These are phyloP conservation scores for Umbilicus rupestris DNA, from an alignment of 164 flowering plant genomes.

Conservation along the genomic window DNA sequence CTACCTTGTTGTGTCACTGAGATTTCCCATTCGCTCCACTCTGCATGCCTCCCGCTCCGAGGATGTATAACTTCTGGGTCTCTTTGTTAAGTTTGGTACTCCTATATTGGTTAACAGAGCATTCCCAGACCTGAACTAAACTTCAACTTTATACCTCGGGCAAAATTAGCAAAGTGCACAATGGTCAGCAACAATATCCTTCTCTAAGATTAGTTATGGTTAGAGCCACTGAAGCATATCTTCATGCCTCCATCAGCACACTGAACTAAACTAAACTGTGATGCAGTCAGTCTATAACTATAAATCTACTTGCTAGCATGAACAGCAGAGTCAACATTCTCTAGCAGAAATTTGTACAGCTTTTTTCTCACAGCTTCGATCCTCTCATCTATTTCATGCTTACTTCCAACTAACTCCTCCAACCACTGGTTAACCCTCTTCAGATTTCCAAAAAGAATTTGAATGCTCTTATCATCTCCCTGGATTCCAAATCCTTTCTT, in stretches of 20 bases:
- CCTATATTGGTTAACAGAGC: too few species aligned
- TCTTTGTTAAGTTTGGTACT: neutral
- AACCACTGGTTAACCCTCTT: conserved; percentile 56
- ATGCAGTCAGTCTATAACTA: neutral
- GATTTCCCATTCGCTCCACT: neutral
- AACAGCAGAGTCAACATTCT: conserved; percentile 31
- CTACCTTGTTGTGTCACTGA: conserved; percentile 5
- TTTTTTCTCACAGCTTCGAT: conserved; percentile 44
- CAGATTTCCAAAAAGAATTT: conserved; percentile 39
- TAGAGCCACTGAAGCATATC: neutral
- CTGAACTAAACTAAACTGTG: neutral
- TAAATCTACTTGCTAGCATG: conserved; percentile 15
- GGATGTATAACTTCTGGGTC: neutral
- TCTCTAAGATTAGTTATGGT: neutral
- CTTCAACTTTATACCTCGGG: neutral
- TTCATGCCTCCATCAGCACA: conserved; percentile 2
- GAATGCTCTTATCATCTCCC: conserved; percentile 16
- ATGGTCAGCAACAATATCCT: neutral
- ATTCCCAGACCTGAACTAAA: neutral
- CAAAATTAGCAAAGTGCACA: neutral
- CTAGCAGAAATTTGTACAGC: conserved; percentile 41
- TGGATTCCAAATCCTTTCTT: conserved; percentile 27
- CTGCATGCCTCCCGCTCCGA: neutral
- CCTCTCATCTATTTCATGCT: conserved; percentile 28
- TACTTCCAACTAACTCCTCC: conserved; percentile 26